phyloP scores from a whole-genome alignment of 129 eudicot genomes.

The Pulicaria dysenterica region DNA sequence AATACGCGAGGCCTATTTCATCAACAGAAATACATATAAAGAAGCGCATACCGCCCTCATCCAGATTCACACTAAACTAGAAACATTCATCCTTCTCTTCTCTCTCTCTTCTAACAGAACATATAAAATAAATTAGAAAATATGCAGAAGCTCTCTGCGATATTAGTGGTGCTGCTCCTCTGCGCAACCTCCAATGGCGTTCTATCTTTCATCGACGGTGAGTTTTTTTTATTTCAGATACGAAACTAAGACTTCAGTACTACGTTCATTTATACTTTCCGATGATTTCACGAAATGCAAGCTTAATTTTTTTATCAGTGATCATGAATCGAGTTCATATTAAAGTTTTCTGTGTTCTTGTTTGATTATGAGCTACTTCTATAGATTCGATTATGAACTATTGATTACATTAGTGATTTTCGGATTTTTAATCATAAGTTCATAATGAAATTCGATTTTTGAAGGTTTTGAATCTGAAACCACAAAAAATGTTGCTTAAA shows the following conservation, averaged over 20 bases:
- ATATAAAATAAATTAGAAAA: background rate
- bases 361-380: background rate
- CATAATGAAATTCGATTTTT: too few species aligned
- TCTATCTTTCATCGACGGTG: slow-evolving; percentile 54
- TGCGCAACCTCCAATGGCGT: slow-evolving; percentile 42
- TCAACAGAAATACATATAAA: slow-evolving; percentile 33
- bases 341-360: slow-evolving; percentile 1
- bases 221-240: slow-evolving; percentile 11
- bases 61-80: slow-evolving; percentile 36
- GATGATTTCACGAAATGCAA: background rate
- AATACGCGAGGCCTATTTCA: slow-evolving; percentile 9
- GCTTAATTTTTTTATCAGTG: background rate
- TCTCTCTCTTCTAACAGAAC: slow-evolving; percentile 17
- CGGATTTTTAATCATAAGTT: too few species aligned
- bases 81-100: slow-evolving; percentile 19
- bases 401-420: background rate
- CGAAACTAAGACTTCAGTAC: background rate
- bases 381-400: background rate
- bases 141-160: slow-evolving; percentile 49
- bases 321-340: slow-evolving; percentile 11
- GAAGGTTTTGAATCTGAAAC: too few species aligned
- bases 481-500: too few species aligned
- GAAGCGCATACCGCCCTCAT: slow-evolving; percentile 26
- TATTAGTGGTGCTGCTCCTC: slow-evolving; percentile 40
- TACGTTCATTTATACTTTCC: background rate